A percentile compares a stretch with the other conserved stretches of the same genome.
Conservation (phyloP, 2,329 filamentous ascomycete genomes). For the Aspergillus arachidicola region DNA sequence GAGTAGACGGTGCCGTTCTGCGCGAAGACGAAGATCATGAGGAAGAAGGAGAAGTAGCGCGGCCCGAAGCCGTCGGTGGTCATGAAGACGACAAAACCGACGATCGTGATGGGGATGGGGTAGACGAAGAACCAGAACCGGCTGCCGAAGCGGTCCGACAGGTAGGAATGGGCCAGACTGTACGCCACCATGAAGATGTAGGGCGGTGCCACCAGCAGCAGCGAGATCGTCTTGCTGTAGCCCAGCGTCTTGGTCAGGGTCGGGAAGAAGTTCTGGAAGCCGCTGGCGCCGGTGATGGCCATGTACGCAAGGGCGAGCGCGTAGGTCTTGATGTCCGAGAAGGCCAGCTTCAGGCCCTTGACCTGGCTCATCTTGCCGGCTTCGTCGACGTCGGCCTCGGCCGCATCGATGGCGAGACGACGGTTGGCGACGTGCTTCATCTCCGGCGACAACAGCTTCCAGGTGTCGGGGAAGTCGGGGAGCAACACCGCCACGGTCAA, state of each 20-base stretch:
- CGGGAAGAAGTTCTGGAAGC: slow-evolving; percentile 62
- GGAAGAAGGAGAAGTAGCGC: slow-evolving; percentile 59
- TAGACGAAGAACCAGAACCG: slow-evolving; percentile 59
- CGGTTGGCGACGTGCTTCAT: slow-evolving; percentile 52
- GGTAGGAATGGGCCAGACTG: slow-evolving; percentile 47
- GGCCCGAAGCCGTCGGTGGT: slow-evolving; percentile 54
- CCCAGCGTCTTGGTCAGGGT: slow-evolving; percentile 52
- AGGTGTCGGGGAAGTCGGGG: slow-evolving; percentile 50
- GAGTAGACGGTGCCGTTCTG: slow-evolving; percentile 54
- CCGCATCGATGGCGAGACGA: slow-evolving; percentile 54
- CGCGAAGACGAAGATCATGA: slow-evolving; percentile 59
- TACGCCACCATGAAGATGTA: slow-evolving; percentile 58
- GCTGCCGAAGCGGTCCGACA: slow-evolving; percentile 48
- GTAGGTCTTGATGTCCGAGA: slow-evolving; percentile 55
- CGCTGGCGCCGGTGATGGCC: slow-evolving; percentile 52
- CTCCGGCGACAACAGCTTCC: slow-evolving; percentile 46
- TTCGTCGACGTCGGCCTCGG: slow-evolving; percentile 53
- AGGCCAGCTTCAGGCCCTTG: slow-evolving; percentile 54
- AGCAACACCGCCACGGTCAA: slow-evolving; percentile 36
- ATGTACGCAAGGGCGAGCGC: slow-evolving; percentile 50
- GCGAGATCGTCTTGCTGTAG: slow-evolving; percentile 49
- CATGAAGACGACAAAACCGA: slow-evolving; percentile 60
- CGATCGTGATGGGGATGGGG: slow-evolving; percentile 54
- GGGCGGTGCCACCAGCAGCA: slow-evolving; percentile 56
- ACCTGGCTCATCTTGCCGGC: slow-evolving; percentile 52